Percentiles rank a stretch among this genome's conserved stretches.
phyloP scores from a whole-genome alignment of 148 eudicot species.

The Hydrangea macrophylla region DNA sequence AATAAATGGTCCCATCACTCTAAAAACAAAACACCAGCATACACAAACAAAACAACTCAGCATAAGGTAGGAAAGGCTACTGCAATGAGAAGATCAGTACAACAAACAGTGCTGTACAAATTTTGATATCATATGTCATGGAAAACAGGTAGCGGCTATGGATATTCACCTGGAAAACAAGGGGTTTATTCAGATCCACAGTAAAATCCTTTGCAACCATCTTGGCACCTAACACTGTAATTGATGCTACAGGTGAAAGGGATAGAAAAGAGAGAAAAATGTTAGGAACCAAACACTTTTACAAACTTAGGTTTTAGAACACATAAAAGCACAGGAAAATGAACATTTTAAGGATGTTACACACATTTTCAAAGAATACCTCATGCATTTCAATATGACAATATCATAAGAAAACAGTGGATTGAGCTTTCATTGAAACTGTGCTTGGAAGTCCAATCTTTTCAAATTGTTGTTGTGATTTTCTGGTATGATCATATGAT shows the following conservation, averaged over 20 bases:
- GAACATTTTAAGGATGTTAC: neutral
- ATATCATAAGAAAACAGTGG: neutral
- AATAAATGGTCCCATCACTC: neutral
- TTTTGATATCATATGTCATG: neutral
- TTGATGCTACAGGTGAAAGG: neutral
- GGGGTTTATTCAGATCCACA: slow-evolving; percentile 72
- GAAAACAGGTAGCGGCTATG: neutral
- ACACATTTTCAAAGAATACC: neutral
- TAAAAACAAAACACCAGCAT: neutral
- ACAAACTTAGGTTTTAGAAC: neutral
- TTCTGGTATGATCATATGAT: too few relatives aligned
- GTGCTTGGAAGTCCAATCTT: neutral
- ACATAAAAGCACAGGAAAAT: neutral
- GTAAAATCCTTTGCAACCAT: slow-evolving; percentile 72
- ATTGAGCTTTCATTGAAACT: neutral
- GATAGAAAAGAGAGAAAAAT: neutral
- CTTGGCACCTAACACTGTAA: slow-evolving; percentile 19
- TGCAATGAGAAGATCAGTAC: neutral
- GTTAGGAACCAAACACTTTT: slow-evolving; percentile 5
- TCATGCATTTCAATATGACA: neutral
- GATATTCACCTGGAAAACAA: slow-evolving; percentile 71
- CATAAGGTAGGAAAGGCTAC: neutral
- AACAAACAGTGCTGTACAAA: neutral
- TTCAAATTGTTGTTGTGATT: too few relatives aligned
- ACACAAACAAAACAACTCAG: neutral